Conservation (phyloP, 2,329 filamentous ascomycete species). For the Fusarium newnesense region DNA sequence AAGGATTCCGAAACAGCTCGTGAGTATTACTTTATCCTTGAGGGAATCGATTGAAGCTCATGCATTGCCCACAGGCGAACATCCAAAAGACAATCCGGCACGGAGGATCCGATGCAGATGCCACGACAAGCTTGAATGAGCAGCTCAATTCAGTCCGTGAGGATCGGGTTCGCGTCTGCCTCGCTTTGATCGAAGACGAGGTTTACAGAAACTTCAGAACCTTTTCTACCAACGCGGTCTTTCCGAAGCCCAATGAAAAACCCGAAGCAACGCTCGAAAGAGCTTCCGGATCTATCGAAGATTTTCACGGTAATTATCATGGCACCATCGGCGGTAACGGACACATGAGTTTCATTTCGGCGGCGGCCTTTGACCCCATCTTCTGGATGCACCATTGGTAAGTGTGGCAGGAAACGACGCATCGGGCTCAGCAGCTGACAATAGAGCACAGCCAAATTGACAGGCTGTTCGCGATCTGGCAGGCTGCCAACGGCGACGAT, state of each 20-base stretch:
- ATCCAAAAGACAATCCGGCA: fast-evolving
- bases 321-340: fast-evolving
- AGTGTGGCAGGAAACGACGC: fast-evolving
- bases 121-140: fast-evolving
- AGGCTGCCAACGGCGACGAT: background rate
- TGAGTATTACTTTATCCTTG: fast-evolving
- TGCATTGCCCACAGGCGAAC: fast-evolving
- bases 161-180: fast-evolving
- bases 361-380: background rate
- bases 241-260: fast-evolving
- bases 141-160: fast-evolving
- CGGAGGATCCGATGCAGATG: fast-evolving
- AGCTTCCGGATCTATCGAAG: fast-evolving
- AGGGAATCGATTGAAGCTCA: fast-evolving
- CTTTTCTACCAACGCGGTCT: background rate
- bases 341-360: fast-evolving
- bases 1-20: background rate
- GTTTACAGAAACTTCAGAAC: background rate
- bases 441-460: background rate
- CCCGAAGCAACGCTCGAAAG: fast-evolving
- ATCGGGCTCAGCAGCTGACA: fast-evolving
- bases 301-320: fast-evolving
- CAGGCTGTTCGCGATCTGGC: background rate
- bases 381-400: background rate
- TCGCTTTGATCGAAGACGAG: background rate